Base-by-base conservation (phyloP, 2,329 filamentous ascomycete genomes). In the Fusarium anguioides region DNA sequence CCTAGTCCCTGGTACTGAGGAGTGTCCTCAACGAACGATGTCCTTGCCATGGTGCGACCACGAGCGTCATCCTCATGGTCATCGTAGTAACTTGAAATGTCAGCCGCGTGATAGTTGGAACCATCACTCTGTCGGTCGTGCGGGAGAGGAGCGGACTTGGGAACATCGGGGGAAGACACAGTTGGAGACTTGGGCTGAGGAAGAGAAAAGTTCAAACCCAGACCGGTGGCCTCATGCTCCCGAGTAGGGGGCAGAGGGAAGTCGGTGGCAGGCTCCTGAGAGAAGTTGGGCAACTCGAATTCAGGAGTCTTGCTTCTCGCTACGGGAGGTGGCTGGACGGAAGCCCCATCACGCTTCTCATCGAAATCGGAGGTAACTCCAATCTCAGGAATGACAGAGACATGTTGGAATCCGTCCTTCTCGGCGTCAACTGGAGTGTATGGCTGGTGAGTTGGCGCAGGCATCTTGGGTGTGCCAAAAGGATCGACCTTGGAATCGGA, bases 1-100 rank as follows among this genome's bases (percentile, higher is more conserved):
- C 81, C 83, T 8, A 91, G 80, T 2, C 75, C 78, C 14, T 75
- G 69, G 17, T 68, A 67, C 39, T 75, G 69, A n/a, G 75, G 68
- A 41, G 74, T 72, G 20, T 75, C 60, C 20, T 75, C 61, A 44
- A 62, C 68, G 29, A 64, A 73, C 5, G 67, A 66, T n/a, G 54
- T 56, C 20, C 75, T 74, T 36, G 78, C 75, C 46, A 74, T 71
- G 21, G 77, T 73, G 39, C 81, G 79, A 31, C 80, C 81, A 57
- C 79, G 77, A 10, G 57, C 20, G 46, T 74, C 60, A 42, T 76
- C 73, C 35, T 75, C 69, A 36, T 75, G 70, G 21, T 78, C 74
- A 27, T 78, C 75, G 35, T 77, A 75, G 36, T 79, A 76, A 21
- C 76, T 70, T 17, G 78, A 75, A 21, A 75, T 74, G 39, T 74